Conservation (phyloP, 1,284 basidiomycete species). For the Austroboletus niveus region DNA sequence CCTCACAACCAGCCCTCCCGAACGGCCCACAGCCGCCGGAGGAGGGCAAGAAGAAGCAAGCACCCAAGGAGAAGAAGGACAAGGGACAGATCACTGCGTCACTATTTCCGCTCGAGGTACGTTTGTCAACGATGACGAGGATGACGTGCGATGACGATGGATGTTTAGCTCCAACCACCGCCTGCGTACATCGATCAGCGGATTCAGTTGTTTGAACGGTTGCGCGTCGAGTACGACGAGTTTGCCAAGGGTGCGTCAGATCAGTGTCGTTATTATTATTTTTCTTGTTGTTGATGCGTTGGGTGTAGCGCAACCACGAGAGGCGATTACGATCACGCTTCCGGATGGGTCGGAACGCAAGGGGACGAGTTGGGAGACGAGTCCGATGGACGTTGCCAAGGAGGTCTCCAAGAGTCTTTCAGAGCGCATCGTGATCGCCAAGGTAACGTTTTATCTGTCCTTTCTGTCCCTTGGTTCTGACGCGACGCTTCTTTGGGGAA, state of each 20-base stretch:
- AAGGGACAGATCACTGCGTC: slow-evolving; percentile 42
- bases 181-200: slow-evolving; percentile 90
- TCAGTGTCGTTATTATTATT: neutral
- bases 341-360: slow-evolving; percentile 85
- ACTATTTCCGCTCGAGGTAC: slow-evolving; percentile 62
- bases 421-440: slow-evolving; percentile 91
- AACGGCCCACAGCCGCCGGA: slow-evolving; percentile 30
- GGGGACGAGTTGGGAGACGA: slow-evolving; percentile 95
- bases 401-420: slow-evolving; percentile 86
- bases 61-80: slow-evolving; percentile 49
- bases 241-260: slow-evolving; percentile 64
- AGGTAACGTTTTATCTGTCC: slow-evolving; percentile 46
- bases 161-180: slow-evolving; percentile 70
- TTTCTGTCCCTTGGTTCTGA: neutral
- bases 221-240: slow-evolving; percentile 85
- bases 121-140: neutral
- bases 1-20: slow-evolving; percentile 37
- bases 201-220: slow-evolving; percentile 86
- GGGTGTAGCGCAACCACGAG: slow-evolving; percentile 73
- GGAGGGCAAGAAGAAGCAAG: slow-evolving; percentile 37
- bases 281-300: neutral
- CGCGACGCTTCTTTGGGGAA: no score
- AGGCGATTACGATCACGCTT: slow-evolving; percentile 83
- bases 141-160: neutral
- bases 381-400: slow-evolving; percentile 89